Conservation (phyloP, 2,329 filamentous ascomycete genomes). For the Cladosporium sp. region DNA sequence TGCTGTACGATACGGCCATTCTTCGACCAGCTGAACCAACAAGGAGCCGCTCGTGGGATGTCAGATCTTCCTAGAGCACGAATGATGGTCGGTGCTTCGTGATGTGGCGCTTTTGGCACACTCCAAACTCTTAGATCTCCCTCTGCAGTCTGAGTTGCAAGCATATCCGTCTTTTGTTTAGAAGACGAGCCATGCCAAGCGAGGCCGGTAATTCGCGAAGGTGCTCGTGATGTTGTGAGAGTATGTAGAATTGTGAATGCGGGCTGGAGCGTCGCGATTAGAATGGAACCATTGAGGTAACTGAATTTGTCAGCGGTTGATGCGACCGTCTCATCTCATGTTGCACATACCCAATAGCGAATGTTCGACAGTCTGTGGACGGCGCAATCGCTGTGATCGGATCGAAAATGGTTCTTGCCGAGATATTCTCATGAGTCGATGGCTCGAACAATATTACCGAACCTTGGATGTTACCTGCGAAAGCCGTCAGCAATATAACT, state of each 20-base stretch:
- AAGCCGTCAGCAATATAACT: conserved; percentile 16
- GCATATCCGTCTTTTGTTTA: conserved; percentile 96
- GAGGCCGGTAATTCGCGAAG: conserved; percentile 82
- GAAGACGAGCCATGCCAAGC: conserved; percentile 96
- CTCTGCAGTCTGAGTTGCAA: conserved; percentile 87
- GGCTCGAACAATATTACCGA: conserved; percentile 95
- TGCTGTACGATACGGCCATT: conserved; percentile 94
- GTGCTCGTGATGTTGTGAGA: conserved; percentile 76
- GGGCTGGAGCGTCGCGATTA: conserved; percentile 86
- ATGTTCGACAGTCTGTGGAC: conserved; percentile 84
- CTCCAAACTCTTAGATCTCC: conserved; percentile 96
- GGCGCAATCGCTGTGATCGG: conserved; percentile 93
- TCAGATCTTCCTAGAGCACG: conserved; percentile 81
- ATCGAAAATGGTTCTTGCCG: conserved; percentile 87
- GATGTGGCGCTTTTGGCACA: conserved; percentile 76
- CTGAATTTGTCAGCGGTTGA: conserved; percentile 53
- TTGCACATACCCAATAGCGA: conserved; percentile 79
- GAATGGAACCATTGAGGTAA: conserved; percentile 90
- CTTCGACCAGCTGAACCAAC: conserved; percentile 99
- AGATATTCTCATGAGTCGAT: conserved; percentile 87
- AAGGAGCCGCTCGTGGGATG: conserved; percentile 70
- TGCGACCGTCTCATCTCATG: too few relatives aligned
- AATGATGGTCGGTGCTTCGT: conserved; percentile 78
- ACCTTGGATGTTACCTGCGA: conserved; percentile 81
- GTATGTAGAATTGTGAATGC: conserved; percentile 94